Conservation (phyloP, 176 grass and related monocot genomes). For the Saccharum spontaneum region DNA sequence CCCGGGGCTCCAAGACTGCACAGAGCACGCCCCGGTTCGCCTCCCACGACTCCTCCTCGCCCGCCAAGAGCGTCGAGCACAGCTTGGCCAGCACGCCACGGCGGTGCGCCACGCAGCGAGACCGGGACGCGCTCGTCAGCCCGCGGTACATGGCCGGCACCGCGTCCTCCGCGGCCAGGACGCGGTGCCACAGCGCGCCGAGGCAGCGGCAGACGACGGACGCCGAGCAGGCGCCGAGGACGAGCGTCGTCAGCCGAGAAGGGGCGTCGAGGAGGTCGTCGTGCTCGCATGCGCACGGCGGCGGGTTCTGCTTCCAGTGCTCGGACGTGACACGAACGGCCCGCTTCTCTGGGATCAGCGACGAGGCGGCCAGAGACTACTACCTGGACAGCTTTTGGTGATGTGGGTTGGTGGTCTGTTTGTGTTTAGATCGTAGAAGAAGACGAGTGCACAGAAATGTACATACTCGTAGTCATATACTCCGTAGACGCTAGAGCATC, state of each 20-base stretch:
- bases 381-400: conserved; percentile 92
- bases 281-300: conserved; percentile 35
- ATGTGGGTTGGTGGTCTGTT: not conserved
- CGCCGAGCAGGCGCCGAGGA: conserved; percentile 16
- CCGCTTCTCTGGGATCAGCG: conserved; percentile 28
- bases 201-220: conserved; percentile 41
- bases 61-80: conserved; percentile 51
- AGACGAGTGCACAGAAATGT: not conserved
- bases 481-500: not conserved
- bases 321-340: conserved; percentile 4
- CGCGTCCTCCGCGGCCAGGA: conserved; percentile 68
- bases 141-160: conserved; percentile 88
- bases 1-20: conserved; percentile 43
- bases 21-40: conserved; percentile 51
- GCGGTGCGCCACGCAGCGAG: conserved; percentile 4
- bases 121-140: conserved; percentile 37
- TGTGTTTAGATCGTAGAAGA: not conserved
- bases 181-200: conserved; percentile 66
- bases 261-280: conserved; percentile 48
- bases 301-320: conserved; percentile 25
- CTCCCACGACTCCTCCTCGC: conserved; percentile 26
- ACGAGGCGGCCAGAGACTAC: conserved; percentile 58
- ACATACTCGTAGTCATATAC: conserved; percentile 15
- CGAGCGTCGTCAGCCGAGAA: conserved; percentile 23
- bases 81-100: not conserved